Base-by-base conservation (phyloP, 2,329 filamentous ascomycete genomes). In the Talaromyces pinophilus region DNA sequence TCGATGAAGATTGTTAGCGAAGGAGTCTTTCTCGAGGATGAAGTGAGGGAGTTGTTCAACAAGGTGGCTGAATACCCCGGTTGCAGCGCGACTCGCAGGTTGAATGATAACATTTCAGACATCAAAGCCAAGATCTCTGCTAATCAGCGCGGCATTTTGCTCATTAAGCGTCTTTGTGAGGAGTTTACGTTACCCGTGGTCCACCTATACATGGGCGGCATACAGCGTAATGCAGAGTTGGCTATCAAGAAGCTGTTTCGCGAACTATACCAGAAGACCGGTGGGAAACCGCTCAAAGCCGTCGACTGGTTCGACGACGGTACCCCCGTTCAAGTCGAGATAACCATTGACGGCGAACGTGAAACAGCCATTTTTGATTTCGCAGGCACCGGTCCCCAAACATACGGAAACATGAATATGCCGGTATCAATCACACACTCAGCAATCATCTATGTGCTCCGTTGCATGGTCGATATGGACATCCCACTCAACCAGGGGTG, bases 401-500 rank as follows among this genome's bases (percentile, higher is more conserved):
- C 91, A 3, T 91, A 91, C 72, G 89, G 82, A 63, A 92, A 92
- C 71, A 88, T 88, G 74, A 92, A 92, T 71, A 90, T 90, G 0
- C 90, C 90, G 0, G 84, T 90, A 78, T 90, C 90, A 1, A 88
- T 92, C 48, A 92, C 90, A 0, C 91, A 89, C 77, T 88, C 85
- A 61, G 90, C 90, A 63, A 92, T 92, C 73, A 92, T 93, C 73
- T 93, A 93, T 82, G 90, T 88, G 71, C 82, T 93, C 10, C 87
- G 90, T 55, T 90, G 87, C 71, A 82, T 93, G 33, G 91, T 93
- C 70, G 87, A 84, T 25, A 86, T 90, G 72, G 89, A 92, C 70
- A 92, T 93, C 10, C 91, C 90, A 0, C 83, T 93, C 5, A 93
- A 93, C 78, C 90, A 93, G 78, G 91, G 91, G 68, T 93, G 90